Conservation (phyloP, 257 asterid genomes). For the Leptodermis oblonga region DNA sequence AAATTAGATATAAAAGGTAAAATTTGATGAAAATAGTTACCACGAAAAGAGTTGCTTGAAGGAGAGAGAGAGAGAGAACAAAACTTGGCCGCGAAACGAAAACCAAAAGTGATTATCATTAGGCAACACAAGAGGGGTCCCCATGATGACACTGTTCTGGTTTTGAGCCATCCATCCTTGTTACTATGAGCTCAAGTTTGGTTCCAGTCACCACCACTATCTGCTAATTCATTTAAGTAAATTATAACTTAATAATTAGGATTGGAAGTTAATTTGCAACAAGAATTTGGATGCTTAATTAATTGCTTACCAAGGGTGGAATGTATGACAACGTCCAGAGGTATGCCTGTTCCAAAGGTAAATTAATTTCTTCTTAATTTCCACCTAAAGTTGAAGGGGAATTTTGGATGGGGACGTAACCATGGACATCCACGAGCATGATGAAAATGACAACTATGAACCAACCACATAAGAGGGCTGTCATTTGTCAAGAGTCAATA, state of each 20-base stretch:
- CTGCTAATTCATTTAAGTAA: background rate
- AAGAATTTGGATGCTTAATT: too few species aligned
- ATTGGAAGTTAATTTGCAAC: conserved; percentile 1
- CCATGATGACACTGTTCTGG: conserved; percentile 16
- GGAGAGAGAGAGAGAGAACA: conserved; percentile 25
- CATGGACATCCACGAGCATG: conserved; percentile 34
- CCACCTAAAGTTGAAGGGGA: too few species aligned
- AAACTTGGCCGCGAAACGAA: conserved; percentile 25
- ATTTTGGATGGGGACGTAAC: conserved; percentile 16
- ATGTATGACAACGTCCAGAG: conserved; percentile 33
- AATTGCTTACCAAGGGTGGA: conserved; percentile 29
- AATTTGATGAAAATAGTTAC: background rate
- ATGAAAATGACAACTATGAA: conserved; percentile 36
- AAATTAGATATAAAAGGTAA: background rate
- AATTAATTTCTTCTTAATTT: too few species aligned
- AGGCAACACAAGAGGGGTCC: conserved; percentile 31
- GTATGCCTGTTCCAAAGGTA: too few species aligned
- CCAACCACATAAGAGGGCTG: conserved; percentile 43
- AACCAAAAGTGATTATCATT: conserved; percentile 32
- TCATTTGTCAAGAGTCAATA: conserved; percentile 13
- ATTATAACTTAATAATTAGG: too few species aligned
- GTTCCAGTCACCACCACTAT: conserved; percentile 29
- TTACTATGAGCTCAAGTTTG: too few species aligned
- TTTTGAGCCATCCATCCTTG: too few species aligned
- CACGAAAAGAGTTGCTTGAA: conserved; percentile 33